Evolutionary conservation across 1,284 basidiomycete species (phyloP).

Genomic region (Pulveroboletus sp.): DNA sequence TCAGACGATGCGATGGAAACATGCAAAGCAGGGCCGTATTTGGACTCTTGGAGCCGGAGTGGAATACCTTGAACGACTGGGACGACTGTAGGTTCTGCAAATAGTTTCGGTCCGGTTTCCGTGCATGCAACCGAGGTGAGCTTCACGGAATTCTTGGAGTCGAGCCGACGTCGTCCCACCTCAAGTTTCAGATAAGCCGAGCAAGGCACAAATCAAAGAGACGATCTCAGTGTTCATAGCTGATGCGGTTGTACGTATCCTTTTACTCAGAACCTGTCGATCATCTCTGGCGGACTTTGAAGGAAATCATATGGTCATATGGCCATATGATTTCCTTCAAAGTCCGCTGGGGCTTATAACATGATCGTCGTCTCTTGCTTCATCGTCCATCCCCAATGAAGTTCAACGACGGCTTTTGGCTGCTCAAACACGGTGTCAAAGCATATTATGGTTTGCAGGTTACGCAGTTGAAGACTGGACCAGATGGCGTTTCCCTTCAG

Average conservation of each 20-base stretch:
- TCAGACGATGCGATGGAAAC: slow-evolving; percentile 71
- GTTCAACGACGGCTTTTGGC: slow-evolving; percentile 69
- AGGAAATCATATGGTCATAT: neutral
- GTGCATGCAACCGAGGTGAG: neutral
- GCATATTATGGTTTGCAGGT: slow-evolving; percentile 59
- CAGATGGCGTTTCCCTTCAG: slow-evolving; percentile 54
- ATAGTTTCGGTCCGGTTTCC: neutral
- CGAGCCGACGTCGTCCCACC: slow-evolving; percentile 38
- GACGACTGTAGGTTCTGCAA: slow-evolving; percentile 69
- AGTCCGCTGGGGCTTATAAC: neutral
- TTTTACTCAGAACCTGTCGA: too few relatives aligned
- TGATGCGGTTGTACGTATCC: too few relatives aligned
- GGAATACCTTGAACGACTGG: slow-evolving; percentile 79
- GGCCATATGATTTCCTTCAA: neutral
- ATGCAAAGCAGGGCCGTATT: slow-evolving; percentile 55
- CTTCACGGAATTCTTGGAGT: neutral
- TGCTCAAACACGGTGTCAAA: slow-evolving; percentile 65
- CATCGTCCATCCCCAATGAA: slow-evolving; percentile 38
- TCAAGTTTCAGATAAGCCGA: slow-evolving; percentile 69
- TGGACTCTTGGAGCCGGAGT: slow-evolving; percentile 54
- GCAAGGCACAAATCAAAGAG: slow-evolving; percentile 35
- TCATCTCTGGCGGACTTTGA: neutral
- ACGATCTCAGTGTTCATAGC: slow-evolving; percentile 8
- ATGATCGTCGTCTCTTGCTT: neutral
- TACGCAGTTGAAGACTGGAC: slow-evolving; percentile 45